Conservation (phyloP, 2,329 filamentous ascomycete species). For the Dothidotthia symphoricarpi region DNA sequence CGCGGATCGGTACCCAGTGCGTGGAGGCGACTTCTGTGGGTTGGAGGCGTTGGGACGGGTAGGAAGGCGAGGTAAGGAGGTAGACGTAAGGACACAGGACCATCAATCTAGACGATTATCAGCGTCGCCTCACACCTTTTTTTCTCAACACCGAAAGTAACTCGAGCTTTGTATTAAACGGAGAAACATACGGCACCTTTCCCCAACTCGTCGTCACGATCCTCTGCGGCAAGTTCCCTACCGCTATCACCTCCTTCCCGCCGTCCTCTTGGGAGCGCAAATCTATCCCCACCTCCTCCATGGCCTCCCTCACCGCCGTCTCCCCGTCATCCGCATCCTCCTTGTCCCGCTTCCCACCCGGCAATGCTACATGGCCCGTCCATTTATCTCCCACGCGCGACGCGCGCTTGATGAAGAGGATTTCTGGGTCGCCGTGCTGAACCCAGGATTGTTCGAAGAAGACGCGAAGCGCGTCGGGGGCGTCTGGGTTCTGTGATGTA, state of each 20-base stretch:
- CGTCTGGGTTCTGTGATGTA: slow-evolving; percentile 26
- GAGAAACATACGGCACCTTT: slow-evolving; percentile 56
- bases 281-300: slow-evolving; percentile 66
- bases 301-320: slow-evolving; percentile 62
- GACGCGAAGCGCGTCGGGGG: slow-evolving; percentile 48
- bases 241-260: slow-evolving; percentile 45
- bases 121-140: slow-evolving; percentile 6
- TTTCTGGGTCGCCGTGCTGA: slow-evolving; percentile 62
- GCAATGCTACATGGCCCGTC: slow-evolving; percentile 67
- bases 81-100: slow-evolving; percentile 69
- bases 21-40: slow-evolving; percentile 66
- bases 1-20: slow-evolving; percentile 66
- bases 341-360: slow-evolving; percentile 65
- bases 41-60: slow-evolving; percentile 61
- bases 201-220: slow-evolving; percentile 67
- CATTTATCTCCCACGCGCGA: slow-evolving; percentile 64
- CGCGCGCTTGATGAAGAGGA: slow-evolving; percentile 70
- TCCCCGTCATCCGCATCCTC: slow-evolving; percentile 62
- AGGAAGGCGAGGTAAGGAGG: slow-evolving; percentile 56
- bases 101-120: slow-evolving; percentile 52
- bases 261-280: slow-evolving; percentile 48
- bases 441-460: slow-evolving; percentile 68
- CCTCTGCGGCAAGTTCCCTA: slow-evolving; percentile 65
- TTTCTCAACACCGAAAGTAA: too few species aligned
- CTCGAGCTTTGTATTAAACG: too few species aligned